A percentile compares a stretch with the other conserved stretches of the same genome.
Evolutionary conservation across 2,329 filamentous ascomycete species (phyloP).

Genomic region (Botrytis byssoidea): DNA sequence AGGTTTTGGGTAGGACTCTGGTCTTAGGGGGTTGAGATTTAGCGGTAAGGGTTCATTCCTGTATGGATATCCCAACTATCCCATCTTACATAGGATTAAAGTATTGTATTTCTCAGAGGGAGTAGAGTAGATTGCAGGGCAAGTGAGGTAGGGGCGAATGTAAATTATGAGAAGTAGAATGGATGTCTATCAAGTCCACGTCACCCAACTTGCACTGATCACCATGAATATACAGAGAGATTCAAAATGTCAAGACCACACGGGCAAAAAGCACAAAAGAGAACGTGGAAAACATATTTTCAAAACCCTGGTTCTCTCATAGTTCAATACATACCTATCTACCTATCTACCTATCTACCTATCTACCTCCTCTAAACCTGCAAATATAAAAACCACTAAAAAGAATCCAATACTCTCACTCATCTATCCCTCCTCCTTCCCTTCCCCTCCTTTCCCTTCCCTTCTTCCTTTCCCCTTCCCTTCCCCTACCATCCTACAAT

Average conservation of each 20-base stretch:
- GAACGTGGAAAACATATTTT: fast-evolving
- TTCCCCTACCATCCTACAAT: too few species aligned
- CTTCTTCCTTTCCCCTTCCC: too few species aligned
- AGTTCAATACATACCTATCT: neutral
- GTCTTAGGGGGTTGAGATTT: too few species aligned
- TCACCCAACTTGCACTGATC: neutral
- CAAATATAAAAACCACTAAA: neutral
- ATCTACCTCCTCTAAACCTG: neutral
- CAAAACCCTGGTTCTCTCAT: neutral
- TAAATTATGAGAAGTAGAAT: neutral
- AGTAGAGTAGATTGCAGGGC: too few species aligned
- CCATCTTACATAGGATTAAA: neutral
- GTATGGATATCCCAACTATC: neutral
- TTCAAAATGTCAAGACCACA: neutral
- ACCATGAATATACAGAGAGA: neutral
- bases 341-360: too few species aligned
- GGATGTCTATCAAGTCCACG: neutral
- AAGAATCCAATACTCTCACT: neutral
- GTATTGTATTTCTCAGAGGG: neutral
- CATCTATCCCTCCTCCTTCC: too few species aligned
- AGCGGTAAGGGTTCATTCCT: too few species aligned
- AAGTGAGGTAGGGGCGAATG: neutral
- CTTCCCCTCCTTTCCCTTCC: too few species aligned
- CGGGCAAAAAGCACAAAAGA: neutral
- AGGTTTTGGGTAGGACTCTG: neutral